Conservation (phyloP, 1,139 yeast genomes). For the Diutina sp. region DNA sequence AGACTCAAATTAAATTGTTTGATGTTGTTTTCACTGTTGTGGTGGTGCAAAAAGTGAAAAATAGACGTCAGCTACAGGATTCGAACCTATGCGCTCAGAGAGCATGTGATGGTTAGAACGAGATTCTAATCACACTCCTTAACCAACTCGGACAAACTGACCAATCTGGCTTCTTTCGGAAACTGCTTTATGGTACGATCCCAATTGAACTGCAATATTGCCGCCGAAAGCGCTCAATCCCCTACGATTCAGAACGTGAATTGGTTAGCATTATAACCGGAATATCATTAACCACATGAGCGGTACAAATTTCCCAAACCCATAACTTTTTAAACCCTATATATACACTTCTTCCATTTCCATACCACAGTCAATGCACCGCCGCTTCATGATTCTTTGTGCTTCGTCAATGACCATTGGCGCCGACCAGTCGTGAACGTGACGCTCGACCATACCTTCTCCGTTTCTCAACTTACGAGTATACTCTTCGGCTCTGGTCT, state of each 20-base stretch:
- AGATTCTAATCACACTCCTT: neutral
- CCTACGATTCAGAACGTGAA: too few species aligned
- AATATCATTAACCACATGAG: too few species aligned
- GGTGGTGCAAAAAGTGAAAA: neutral
- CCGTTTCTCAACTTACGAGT: constrained; percentile 59
- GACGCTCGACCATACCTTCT: constrained; percentile 36
- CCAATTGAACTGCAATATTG: neutral
- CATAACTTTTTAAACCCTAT: neutral
- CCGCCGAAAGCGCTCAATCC: too few species aligned
- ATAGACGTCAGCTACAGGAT: neutral
- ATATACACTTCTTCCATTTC: constrained; percentile 55
- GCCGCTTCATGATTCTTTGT: constrained; percentile 31
- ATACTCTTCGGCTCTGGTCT: constrained; percentile 85
- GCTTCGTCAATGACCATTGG: constrained; percentile 28
- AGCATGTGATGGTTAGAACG: neutral
- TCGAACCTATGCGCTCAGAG: neutral
- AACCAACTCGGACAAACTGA: neutral
- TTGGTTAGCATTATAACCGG: too few species aligned
- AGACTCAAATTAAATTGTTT: too few species aligned
- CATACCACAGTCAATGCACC: constrained; percentile 78
- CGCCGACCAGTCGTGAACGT: constrained; percentile 71
- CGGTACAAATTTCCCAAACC: too few species aligned
- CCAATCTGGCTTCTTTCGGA: neutral
- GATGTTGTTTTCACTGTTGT: neutral
- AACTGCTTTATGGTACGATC: neutral